phyloP scores from a whole-genome alignment of 164 flowering plant species.

The Dillenia suffruticosa region DNA sequence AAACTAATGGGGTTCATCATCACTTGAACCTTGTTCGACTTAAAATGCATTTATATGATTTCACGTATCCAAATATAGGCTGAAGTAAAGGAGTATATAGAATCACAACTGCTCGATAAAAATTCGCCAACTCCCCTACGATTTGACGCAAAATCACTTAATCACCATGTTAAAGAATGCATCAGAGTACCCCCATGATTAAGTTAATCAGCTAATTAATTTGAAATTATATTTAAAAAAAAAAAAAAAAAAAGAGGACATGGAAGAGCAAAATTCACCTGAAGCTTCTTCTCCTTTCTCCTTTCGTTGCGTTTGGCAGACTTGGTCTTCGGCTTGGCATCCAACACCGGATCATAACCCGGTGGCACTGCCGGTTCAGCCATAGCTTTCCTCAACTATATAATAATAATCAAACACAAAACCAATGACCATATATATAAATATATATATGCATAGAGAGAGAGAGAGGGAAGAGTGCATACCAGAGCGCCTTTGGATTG shows the following conservation, averaged over 20 bases:
- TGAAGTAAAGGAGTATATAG: too few relatives aligned
- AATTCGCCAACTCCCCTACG: too few relatives aligned
- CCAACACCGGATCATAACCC: conserved; percentile 44
- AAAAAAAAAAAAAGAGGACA: neutral
- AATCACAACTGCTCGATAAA: too few relatives aligned
- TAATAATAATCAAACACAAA: neutral
- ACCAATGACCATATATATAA: neutral
- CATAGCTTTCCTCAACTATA: conserved; percentile 62
- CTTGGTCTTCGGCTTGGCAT: conserved; percentile 55
- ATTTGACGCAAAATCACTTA: too few relatives aligned
- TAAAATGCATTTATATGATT: too few relatives aligned
- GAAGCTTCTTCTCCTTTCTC: conserved; percentile 63
- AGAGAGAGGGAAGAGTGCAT: conserved; percentile 6
- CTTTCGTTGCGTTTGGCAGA: conserved; percentile 63
- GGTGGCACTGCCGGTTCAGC: conserved; percentile 46
- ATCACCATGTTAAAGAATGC: too few relatives aligned
- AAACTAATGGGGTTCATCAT: too few relatives aligned
- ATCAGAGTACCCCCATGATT: too few relatives aligned
- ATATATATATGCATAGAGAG: neutral
- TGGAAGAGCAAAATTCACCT: conserved; percentile 25
- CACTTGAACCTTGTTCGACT: too few relatives aligned
- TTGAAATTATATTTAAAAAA: too few relatives aligned
- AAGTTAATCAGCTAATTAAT: too few relatives aligned
- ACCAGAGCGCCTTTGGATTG: conserved; percentile 70
- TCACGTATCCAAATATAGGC: too few relatives aligned